Evolutionary conservation across 2,329 filamentous ascomycete species (phyloP).

Genomic region (Dendryphion nanum): DNA sequence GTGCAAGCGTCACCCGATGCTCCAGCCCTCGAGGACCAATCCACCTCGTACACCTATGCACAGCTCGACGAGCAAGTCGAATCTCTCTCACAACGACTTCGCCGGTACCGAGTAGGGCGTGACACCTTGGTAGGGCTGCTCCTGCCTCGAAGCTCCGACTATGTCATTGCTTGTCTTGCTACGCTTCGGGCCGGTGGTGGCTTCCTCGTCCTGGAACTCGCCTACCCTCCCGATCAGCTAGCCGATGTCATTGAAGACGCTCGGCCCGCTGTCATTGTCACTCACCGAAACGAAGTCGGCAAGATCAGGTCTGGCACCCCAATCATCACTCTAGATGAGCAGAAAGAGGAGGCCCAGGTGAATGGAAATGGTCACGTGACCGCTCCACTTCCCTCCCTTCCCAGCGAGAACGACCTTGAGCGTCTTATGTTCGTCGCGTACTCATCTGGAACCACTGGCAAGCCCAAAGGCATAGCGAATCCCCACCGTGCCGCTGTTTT

Average conservation of each 20-base stretch:
- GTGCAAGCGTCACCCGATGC: slow-evolving; percentile 66
- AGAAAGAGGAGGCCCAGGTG: slow-evolving; percentile 17
- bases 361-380: slow-evolving; percentile 46
- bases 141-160: slow-evolving; percentile 72
- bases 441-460: slow-evolving; percentile 74
- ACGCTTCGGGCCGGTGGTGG: slow-evolving; percentile 76
- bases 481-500: slow-evolving; percentile 71
- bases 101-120: slow-evolving; percentile 66
- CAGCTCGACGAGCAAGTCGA: slow-evolving; percentile 68
- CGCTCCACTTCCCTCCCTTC: slow-evolving; percentile 48
- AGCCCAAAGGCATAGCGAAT: slow-evolving; percentile 80
- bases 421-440: slow-evolving; percentile 78
- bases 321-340: slow-evolving; percentile 63
- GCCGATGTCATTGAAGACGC: slow-evolving; percentile 77
- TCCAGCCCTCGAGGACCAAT: slow-evolving; percentile 70
- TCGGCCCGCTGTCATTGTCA: slow-evolving; percentile 68
- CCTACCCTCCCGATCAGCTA: slow-evolving; percentile 71
- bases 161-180: slow-evolving; percentile 75
- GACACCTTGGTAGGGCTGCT: slow-evolving; percentile 75
- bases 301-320: slow-evolving; percentile 65
- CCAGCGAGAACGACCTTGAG: slow-evolving; percentile 67
- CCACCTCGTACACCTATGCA: slow-evolving; percentile 65
- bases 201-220: slow-evolving; percentile 76
- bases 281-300: slow-evolving; percentile 61
- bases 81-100: slow-evolving; percentile 63